Conservation (phyloP, 2,329 filamentous ascomycete species). For the Leptographium lundbergii region DNA sequence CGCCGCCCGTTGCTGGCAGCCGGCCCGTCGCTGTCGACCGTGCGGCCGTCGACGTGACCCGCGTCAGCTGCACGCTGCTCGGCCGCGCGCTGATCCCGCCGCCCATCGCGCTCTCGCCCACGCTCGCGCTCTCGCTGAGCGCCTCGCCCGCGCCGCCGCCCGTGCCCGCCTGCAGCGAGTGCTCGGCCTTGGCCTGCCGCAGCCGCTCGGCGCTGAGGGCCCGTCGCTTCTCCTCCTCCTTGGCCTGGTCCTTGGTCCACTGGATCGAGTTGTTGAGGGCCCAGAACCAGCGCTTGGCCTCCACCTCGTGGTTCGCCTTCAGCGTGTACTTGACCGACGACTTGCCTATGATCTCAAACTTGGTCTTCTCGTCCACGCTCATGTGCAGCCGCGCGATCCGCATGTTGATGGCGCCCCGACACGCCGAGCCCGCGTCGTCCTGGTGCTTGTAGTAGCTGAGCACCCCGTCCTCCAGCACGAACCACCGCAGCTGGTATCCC, state of each 20-base stretch:
- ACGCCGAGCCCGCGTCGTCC: slow-evolving; percentile 91
- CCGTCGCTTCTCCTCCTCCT: slow-evolving; percentile 70
- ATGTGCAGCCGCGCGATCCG: slow-evolving; percentile 88
- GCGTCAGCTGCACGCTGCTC: slow-evolving; percentile 33
- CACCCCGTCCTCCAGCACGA: slow-evolving; percentile 93
- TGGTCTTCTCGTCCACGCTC: slow-evolving; percentile 93
- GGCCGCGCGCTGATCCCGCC: slow-evolving; percentile 10
- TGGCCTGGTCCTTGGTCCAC: slow-evolving; percentile 94
- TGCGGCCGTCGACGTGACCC: slow-evolving; percentile 22
- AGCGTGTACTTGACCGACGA: slow-evolving; percentile 97
- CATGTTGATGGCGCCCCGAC: slow-evolving; percentile 98
- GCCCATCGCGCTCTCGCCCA: slow-evolving; percentile 24
- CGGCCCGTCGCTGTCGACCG: slow-evolving; percentile 19
- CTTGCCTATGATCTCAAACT: slow-evolving; percentile 95
- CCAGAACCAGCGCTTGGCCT: slow-evolving; percentile 99
- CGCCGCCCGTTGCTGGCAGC: slow-evolving; percentile 20
- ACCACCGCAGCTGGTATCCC: slow-evolving; percentile 94
- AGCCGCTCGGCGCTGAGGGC: slow-evolving; percentile 63
- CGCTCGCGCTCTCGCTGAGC: slow-evolving; percentile 39
- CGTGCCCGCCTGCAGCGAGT: slow-evolving; percentile 20
- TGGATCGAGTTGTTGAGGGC: slow-evolving; percentile 97
- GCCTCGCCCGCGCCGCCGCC: slow-evolving; percentile 29
- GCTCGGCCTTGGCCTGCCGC: slow-evolving; percentile 65
- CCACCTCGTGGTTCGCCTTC: slow-evolving; percentile 95
- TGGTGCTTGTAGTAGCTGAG: slow-evolving; percentile 99